Percentiles rank a stretch among this genome's conserved stretches.
These are phyloP conservation scores for Ogataea ganodermae DNA, from an alignment of 805 yeast genomes.

Conservation along the genomic window DNA sequence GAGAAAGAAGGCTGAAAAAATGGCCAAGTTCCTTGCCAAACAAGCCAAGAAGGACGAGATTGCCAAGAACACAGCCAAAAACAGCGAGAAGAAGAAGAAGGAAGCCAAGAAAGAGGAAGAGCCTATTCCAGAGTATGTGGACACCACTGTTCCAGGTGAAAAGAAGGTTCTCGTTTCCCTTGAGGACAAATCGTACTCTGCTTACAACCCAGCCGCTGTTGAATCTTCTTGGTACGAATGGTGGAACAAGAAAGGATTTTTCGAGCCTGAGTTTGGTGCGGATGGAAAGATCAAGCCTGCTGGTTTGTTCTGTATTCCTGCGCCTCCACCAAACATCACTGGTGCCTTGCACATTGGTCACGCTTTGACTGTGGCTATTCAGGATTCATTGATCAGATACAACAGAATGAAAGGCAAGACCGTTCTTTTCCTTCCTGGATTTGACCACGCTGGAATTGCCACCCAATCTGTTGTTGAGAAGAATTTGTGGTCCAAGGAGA, in stretches of 20 bases:
- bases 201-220: constrained; percentile 88
- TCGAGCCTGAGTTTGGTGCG: constrained; percentile 79
- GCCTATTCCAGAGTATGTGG: constrained; percentile 82
- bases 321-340: constrained; percentile 99
- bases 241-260: constrained; percentile 91
- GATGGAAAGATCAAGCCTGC: constrained; percentile 78
- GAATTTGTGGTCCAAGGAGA: constrained; percentile 84
- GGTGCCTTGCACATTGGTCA: constrained; percentile 99
- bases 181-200: constrained; percentile 91
- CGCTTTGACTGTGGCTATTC: constrained; percentile 92
- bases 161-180: constrained; percentile 85
- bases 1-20: constrained; percentile 57
- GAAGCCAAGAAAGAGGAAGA: constrained; percentile 70
- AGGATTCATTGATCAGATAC: constrained; percentile 89
- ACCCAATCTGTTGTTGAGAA: constrained; percentile 98
- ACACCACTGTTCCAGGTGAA: constrained; percentile 83
- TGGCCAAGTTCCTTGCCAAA: constrained; percentile 73
- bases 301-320: constrained; percentile 88
- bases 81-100: constrained; percentile 57
- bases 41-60: constrained; percentile 70
- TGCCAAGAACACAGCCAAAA: constrained; percentile 46
- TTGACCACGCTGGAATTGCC: constrained; percentile 99
- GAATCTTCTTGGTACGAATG: constrained; percentile 97
- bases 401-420: constrained; percentile 98
- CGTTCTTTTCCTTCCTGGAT: constrained; percentile 90